phyloP scores from a whole-genome alignment of 768 basidiomycete genomes.

The Daedaleopsis nitida region DNA sequence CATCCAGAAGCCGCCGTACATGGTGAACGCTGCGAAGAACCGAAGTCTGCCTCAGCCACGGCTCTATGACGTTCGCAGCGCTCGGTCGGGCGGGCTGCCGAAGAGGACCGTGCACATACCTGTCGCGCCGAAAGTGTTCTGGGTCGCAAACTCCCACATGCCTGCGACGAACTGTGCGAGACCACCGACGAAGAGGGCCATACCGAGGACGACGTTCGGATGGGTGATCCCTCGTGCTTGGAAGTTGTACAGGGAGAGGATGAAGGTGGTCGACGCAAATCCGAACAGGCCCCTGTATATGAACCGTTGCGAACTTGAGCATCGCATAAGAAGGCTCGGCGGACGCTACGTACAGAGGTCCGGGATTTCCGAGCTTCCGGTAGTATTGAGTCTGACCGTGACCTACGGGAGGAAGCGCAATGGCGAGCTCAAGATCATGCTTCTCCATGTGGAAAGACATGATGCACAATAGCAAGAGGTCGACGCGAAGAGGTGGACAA shows the following conservation, averaged over 20 bases:
- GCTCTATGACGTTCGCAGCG: no score
- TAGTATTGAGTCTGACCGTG: slow-evolving; percentile 6
- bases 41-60: slow-evolving; percentile 1
- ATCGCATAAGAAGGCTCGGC: neutral
- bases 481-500: no score
- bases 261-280: slow-evolving; percentile 83
- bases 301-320: no score
- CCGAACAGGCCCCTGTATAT: slow-evolving; percentile 68
- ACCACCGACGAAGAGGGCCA: slow-evolving; percentile 86
- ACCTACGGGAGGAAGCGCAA: no score
- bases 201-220: slow-evolving; percentile 80
- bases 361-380: slow-evolving; percentile 58
- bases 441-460: no score
- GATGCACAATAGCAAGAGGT: no score
- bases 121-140: slow-evolving; percentile 72
- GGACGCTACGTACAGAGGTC: slow-evolving; percentile 45
- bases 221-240: slow-evolving; percentile 50
- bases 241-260: slow-evolving; percentile 75
- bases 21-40: slow-evolving; percentile 61
- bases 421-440: no score
- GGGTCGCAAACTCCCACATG: slow-evolving; percentile 67
- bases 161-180: slow-evolving; percentile 86
- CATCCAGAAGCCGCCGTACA: slow-evolving; percentile 89
- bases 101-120: slow-evolving; percentile 46
- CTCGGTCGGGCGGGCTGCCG: neutral